A percentile compares a stretch with the other conserved stretches of the same genome.
Evolutionary conservation across 108 stramenopile genomes (phyloP).

Genomic region (Pseudonitzschia multiseries): DNA sequence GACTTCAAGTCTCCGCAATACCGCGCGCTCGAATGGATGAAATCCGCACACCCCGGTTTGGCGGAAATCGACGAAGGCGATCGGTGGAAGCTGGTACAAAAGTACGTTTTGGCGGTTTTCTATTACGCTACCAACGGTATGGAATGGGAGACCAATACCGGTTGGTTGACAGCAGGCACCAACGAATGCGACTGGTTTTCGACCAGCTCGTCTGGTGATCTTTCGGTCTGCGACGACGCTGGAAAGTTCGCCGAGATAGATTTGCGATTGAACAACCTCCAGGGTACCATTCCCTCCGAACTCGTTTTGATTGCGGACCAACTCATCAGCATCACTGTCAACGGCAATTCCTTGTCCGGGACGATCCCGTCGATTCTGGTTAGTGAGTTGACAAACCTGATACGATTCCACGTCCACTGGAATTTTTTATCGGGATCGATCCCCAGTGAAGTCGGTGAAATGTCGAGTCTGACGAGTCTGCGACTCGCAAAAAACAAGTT

Average conservation of each 20-base stretch:
- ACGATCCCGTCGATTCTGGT: constrained; percentile 16
- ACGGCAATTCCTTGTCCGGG: constrained; percentile 27
- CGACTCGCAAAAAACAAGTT: background rate
- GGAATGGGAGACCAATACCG: constrained; percentile 16
- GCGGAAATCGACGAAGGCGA: background rate
- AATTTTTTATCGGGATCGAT: constrained; percentile 3
- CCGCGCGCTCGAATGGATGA: constrained; percentile 13
- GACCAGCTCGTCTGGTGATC: background rate
- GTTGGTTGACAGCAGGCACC: constrained; percentile 17
- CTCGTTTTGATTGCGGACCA: constrained; percentile 21
- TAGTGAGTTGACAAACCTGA: background rate
- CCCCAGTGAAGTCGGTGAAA: background rate
- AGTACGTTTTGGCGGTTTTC: constrained; percentile 25
- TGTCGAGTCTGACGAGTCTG: background rate
- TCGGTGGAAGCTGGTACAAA: constrained; percentile 1
- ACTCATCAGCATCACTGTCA: constrained; percentile 20
- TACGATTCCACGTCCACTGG: constrained; percentile 7
- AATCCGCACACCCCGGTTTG: background rate
- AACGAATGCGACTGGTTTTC: constrained; percentile 33
- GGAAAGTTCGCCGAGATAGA: constrained; percentile 16
- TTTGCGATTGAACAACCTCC: constrained; percentile 28
- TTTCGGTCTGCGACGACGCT: background rate
- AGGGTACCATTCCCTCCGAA: constrained; percentile 30
- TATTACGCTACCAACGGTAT: constrained; percentile 32
- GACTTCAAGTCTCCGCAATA: constrained; percentile 11